Conservation (phyloP, 768 basidiomycete species). For the Sarcodon aspratus region DNA sequence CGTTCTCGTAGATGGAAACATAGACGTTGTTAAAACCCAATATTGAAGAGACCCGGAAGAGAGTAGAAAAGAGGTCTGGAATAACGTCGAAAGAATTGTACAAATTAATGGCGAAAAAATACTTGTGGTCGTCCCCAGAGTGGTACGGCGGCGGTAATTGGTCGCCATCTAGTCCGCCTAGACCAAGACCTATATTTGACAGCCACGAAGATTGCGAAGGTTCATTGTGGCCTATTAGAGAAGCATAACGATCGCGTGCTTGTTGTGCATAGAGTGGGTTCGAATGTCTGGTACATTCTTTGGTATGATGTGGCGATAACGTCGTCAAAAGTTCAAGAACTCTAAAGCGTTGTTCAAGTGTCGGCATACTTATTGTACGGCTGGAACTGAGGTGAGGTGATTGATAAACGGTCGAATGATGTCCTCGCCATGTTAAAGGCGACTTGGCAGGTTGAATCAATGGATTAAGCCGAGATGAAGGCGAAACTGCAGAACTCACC, state of each 20-base stretch:
- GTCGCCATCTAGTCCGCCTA: slow-evolving; percentile 27
- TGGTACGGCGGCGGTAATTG: slow-evolving; percentile 21
- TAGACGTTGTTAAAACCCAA: slow-evolving; percentile 97
- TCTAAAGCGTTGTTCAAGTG: slow-evolving; percentile 71
- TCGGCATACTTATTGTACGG: slow-evolving; percentile 59
- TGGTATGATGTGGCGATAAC: slow-evolving; percentile 86
- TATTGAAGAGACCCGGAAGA: slow-evolving; percentile 87
- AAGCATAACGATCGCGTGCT: slow-evolving; percentile 71
- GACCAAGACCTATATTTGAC: slow-evolving; percentile 34
- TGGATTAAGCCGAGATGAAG: background rate
- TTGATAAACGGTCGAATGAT: slow-evolving; percentile 34
- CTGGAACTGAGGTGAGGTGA: slow-evolving; percentile 31
- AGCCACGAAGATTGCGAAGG: slow-evolving; percentile 52
- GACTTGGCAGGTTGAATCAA: slow-evolving; percentile 7
- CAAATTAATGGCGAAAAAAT: slow-evolving; percentile 98
- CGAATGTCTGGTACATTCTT: slow-evolving; percentile 76
- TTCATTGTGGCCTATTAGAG: slow-evolving; percentile 70
- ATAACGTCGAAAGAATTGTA: slow-evolving; percentile 99
- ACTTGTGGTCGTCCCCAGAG: slow-evolving; percentile 73
- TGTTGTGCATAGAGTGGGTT: slow-evolving; percentile 84
- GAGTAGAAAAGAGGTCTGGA: slow-evolving; percentile 91
- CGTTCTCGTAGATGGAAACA: slow-evolving; percentile 98
- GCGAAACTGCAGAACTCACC: slow-evolving; percentile 33
- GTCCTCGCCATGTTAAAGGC: slow-evolving; percentile 40
- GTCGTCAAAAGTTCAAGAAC: slow-evolving; percentile 81